Evolutionary conservation across 2,329 filamentous ascomycete species (phyloP).

Genomic region (Xylariaceae sp.): DNA sequence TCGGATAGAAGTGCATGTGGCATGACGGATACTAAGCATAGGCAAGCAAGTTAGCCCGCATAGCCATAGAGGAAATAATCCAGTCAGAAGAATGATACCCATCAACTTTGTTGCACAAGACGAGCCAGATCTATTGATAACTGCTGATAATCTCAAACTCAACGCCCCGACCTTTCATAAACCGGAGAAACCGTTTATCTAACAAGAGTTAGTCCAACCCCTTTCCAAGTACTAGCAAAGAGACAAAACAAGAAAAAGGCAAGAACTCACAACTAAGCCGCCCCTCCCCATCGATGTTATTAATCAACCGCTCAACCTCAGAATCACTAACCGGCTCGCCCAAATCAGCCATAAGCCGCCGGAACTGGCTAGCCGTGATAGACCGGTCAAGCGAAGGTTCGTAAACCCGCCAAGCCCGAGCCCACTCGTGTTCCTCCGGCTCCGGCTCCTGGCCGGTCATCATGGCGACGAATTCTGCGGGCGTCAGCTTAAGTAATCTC

Average conservation of each 20-base stretch:
- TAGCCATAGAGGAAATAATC: not conserved
- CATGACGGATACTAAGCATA: too few relatives aligned
- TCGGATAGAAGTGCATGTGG: too few relatives aligned
- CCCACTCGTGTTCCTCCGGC: conserved; percentile 30
- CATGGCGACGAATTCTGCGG: conserved; percentile 41
- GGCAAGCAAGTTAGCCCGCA: too few relatives aligned
- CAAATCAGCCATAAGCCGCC: conserved; percentile 33
- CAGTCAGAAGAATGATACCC: too few relatives aligned
- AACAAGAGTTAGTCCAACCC: not conserved
- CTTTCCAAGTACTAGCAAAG: not conserved
- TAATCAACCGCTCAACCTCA: conserved; percentile 35
- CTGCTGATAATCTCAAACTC: conserved; percentile 11
- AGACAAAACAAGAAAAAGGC: too few relatives aligned
- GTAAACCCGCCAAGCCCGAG: conserved; percentile 35
- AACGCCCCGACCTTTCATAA: conserved; percentile 33
- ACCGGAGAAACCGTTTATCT: conserved; percentile 32
- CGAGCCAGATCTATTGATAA: too few relatives aligned
- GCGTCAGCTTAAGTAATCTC: too few relatives aligned
- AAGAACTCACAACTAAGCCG: conserved; percentile 36
- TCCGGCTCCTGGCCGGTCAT: conserved; percentile 37
- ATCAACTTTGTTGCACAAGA: not conserved
- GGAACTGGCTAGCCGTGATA: conserved; percentile 34
- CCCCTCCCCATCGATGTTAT: conserved; percentile 35
- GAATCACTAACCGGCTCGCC: conserved; percentile 34
- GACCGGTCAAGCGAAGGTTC: conserved; percentile 35